Conservation (phyloP, 2,329 filamentous ascomycete species). For the Apiospora marii region DNA sequence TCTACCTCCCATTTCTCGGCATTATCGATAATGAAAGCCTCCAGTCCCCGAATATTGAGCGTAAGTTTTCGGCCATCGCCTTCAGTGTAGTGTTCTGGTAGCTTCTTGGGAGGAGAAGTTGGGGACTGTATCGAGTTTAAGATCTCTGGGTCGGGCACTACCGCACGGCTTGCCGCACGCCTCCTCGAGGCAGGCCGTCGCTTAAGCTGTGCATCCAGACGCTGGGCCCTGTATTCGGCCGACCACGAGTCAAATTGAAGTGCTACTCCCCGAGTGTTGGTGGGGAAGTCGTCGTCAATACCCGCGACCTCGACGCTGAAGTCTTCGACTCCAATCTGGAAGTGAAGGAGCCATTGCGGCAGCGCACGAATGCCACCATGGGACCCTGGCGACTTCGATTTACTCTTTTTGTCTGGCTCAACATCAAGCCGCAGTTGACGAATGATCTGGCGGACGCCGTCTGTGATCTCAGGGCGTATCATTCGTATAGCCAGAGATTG, state of each 20-base stretch:
- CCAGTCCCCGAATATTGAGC: slow-evolving; percentile 82
- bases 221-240: slow-evolving; percentile 86
- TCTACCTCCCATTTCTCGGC: slow-evolving; percentile 85
- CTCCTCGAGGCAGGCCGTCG: slow-evolving; percentile 66
- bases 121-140: slow-evolving; percentile 58
- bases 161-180: slow-evolving; percentile 76
- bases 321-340: slow-evolving; percentile 85
- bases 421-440: slow-evolving; percentile 79
- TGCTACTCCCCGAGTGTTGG: slow-evolving; percentile 81
- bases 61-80: slow-evolving; percentile 84
- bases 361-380: slow-evolving; percentile 78
- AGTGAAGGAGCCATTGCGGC: slow-evolving; percentile 84
- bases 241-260: slow-evolving; percentile 89
- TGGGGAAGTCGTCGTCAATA: slow-evolving; percentile 82
- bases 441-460: slow-evolving; percentile 91
- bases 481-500: slow-evolving; percentile 91
- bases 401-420: slow-evolving; percentile 65
- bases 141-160: slow-evolving; percentile 74
- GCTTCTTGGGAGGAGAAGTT: slow-evolving; percentile 61
- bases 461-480: slow-evolving; percentile 89
- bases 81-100: slow-evolving; percentile 51
- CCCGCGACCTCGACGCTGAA: slow-evolving; percentile 93
- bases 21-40: slow-evolving; percentile 90
- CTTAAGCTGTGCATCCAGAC: slow-evolving; percentile 66
- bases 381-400: slow-evolving; percentile 57